Base-by-base conservation (phyloP, 2,329 filamentous ascomycete genomes). In the Cordyceps javanica region DNA sequence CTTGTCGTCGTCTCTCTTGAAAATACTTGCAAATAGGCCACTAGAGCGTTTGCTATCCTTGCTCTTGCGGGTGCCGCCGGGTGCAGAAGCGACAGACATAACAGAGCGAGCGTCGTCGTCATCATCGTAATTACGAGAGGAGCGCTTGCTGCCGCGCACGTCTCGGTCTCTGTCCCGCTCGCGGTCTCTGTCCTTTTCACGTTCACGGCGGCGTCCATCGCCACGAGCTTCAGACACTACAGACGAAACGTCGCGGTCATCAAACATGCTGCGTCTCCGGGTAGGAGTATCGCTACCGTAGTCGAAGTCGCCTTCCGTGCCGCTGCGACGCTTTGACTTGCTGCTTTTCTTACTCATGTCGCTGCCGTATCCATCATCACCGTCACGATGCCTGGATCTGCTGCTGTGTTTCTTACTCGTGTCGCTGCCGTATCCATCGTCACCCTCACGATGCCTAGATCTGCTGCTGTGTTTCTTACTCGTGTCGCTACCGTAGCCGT, bases 211-310 rank as follows among this genome's bases (percentile, higher is more conserved):
- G 23, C 63, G 64, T 36, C 69, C 69, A 16, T 72, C 67, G 16
- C 65, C 63, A 21, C 70, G 70, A 39, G 73, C 70, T 52, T 77
- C 77, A 6, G 80, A 82, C 5, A 78, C 73, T 13, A 79, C 73
- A 32, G 79, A 82, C 60, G 72, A 74, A 21, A 76, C 72, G 41
- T 80, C 77, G n/a, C 73, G 73, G 57, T 79, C 75, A 26, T 77
- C 71, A 56, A 73, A 75, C 2, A 64, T 67, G n/a, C 73, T 72
- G 3, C 67, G 69, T 45, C 66, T 69, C 61, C 69, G 70, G 66
- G 77, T 70, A 32, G 73, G 69, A 28, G 72, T 71, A 54, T 76
- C 70, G 50, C 71, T 69, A 59, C 71, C 68, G 23, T 63, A 55
- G 13, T 64, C 70, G 60, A 63, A 71, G 55, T 69, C 72, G 55